Percentiles rank a stretch among this genome's conserved stretches.
Evolutionary conservation across 768 basidiomycete genomes (phyloP).

Genomic region (Lactifluus subvellereus): DNA sequence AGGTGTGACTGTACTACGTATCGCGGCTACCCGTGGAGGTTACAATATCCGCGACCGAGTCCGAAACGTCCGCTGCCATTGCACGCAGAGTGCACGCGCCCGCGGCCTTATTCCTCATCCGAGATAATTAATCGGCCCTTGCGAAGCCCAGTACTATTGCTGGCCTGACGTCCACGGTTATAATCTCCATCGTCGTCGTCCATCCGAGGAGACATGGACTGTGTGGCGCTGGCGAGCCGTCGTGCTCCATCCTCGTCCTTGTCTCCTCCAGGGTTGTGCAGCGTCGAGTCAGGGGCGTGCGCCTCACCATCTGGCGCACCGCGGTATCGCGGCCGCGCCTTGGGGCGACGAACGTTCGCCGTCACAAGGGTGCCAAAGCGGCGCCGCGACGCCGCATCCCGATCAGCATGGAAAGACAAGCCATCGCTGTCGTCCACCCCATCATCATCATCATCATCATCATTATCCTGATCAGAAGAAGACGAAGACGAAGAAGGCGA

Average conservation of each 20-base stretch:
- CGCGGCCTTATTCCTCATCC: conserved; percentile 32
- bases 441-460: neutral
- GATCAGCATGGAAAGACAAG: conserved; percentile 3
- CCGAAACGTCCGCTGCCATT: neutral
- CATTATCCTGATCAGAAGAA: neutral
- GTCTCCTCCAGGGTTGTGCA: neutral
- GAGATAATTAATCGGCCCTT: conserved; percentile 34
- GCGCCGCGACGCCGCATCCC: neutral
- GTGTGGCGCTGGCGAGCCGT: neutral
- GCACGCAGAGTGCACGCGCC: conserved; percentile 22
- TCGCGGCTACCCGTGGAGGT: neutral
- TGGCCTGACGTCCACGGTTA: neutral
- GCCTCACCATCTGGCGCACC: neutral
- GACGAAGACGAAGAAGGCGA: neutral
- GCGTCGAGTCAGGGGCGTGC: too few relatives aligned
- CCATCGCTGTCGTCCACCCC: neutral
- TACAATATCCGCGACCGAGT: neutral
- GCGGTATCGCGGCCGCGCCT: conserved; percentile 34
- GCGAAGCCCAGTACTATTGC: conserved; percentile 14
- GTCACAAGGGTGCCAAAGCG: neutral
- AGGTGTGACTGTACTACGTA: neutral
- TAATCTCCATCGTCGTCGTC: neutral
- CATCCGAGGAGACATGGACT: neutral
- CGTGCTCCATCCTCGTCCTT: neutral
- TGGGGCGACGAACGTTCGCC: conserved; percentile 34